Evolutionary conservation across 352 stramenopile genomes (phyloP), one percentile per base, ranked within the genome.

Genomic region (Phytophthora tubulina): DNA sequence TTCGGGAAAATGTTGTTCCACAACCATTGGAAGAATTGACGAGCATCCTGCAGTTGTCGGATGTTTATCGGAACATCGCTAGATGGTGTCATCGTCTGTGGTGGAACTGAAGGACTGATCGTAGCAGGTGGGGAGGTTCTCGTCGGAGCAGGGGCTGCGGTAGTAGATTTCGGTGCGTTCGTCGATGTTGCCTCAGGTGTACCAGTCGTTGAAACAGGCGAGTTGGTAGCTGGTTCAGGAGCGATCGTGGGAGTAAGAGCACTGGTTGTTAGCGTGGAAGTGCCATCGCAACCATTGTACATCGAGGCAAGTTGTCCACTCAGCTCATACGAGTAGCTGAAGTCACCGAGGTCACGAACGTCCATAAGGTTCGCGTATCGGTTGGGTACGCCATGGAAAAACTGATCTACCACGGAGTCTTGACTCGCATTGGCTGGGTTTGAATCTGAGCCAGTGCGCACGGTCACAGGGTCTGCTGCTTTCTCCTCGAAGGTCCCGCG

Each of bases 321-420:
- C 45, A 83, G 39, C 46, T 86, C 76, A 66, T 81, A 88, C 61
- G 75, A 72, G 70, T 88, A 88, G 75, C 80, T 85, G 60, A 50
- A 74, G 21, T 68, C 39, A 14, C 78, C 78, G 11, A 88, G 54
- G 38, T 80, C 66, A 7, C 65, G 67, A 9, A 75, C 33, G 30
- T 84, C 72, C 49, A 84, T 76, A 11, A 85, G 60, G 31, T 73
- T 76, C 0, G 71, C 77, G 30, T 78, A 85, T 8, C 56, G 59
- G 56, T 65, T 78, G 6, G 61, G 67, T 17, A 83, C 62, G 32
- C 45, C 52, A 10, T 42, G 2, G 17, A 84, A 79, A 33, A 75
- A 84, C 45, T 70, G 52, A 11, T 71, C 54, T 8, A 84, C 73
- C 48, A 78, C n/a, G 1, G 65, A 52, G 59, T 84, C 73, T n/a